A percentile compares a stretch with the other conserved stretches of the same genome.
These are phyloP conservation scores for Pseudonectria buxi DNA, from an alignment of 2,329 filamentous ascomycete genomes.

Conservation along the genomic window DNA sequence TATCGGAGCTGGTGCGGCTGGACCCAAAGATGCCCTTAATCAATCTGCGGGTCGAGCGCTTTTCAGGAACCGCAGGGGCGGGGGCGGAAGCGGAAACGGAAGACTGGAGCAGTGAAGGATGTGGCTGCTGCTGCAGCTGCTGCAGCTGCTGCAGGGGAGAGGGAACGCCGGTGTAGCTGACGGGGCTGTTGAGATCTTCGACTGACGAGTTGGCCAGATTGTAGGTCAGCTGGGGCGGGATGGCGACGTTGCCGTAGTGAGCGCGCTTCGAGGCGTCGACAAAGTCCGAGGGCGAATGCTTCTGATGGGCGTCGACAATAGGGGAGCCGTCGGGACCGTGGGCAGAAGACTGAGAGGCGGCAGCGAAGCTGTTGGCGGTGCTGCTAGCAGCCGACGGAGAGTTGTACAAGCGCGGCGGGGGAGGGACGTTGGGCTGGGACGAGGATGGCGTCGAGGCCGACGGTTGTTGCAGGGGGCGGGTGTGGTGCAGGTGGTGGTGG, in stretches of 20 bases:
- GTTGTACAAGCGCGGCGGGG: constrained; percentile 27
- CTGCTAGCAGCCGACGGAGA: constrained; percentile 19
- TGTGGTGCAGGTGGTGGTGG: constrained; percentile 11
- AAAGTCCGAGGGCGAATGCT: constrained; percentile 36
- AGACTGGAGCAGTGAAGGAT: constrained; percentile 26
- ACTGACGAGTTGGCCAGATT: constrained; percentile 32
- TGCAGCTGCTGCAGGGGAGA: constrained; percentile 19
- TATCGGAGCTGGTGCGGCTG: constrained; percentile 21
- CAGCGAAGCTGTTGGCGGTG: constrained; percentile 14
- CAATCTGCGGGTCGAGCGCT: constrained; percentile 46
- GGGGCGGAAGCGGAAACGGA: constrained; percentile 24
- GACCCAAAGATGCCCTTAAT: constrained; percentile 49
- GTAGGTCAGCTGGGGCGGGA: constrained; percentile 25
- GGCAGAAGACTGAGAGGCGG: constrained; percentile 22
- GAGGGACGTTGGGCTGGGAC: constrained; percentile 8
- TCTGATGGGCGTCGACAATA: constrained; percentile 29
- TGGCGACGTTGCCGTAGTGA: constrained; percentile 41
- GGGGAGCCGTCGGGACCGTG: constrained; percentile 16
- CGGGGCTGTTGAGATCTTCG: constrained; percentile 31
- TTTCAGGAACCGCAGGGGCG: constrained; percentile 31
- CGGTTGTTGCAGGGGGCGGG: constrained; percentile 13
- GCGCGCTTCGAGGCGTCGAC: constrained; percentile 42
- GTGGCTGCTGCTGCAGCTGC: constrained; percentile 22
- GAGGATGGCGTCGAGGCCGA: constrained; percentile 12
- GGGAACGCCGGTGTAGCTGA: constrained; percentile 18